Base-by-base conservation (phyloP, 2,329 filamentous ascomycete species). In the Hymenoscyphus fraxineus region DNA sequence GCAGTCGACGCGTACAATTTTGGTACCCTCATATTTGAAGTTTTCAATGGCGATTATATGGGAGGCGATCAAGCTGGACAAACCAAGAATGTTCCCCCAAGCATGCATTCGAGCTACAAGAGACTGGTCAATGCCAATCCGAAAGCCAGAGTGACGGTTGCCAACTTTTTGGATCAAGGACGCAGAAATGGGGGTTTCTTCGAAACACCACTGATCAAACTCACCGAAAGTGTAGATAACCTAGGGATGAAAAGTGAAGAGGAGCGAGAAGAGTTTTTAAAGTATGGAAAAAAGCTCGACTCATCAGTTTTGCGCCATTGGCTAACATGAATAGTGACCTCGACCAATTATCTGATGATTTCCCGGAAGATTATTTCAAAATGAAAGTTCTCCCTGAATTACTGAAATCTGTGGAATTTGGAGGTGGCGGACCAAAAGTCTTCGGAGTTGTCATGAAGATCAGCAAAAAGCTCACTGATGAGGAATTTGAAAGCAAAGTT, bases 371-470 rank as follows among this genome's bases (percentile, higher is more conserved):
- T 65, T 99, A 97, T 77, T 97, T 98, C 82, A 96, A 96, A 75
- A 91, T 96, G 84, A 99, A 98, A 74, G 88, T 99, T 3, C 82
- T 99, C 9, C 95, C 95, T 0, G 95, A 99, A 75, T 81, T 99
- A 38, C 83, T 99, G n/a, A 99, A 98, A 75, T 97, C 93, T 0
- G 93, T 98, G n/a, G 95, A 99, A 73, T 99, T 97, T 76, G 95
- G 95, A 7, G 95, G 94, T 12, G 95, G 95, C 35, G 95, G 95
- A 0, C 91, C 94, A 0, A 96, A 96, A 74, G 93, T 96, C 0
- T 91, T 99, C 65, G 80, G 83, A 0, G 88, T 96, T 1, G 91
- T 97, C 51, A 87, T 98, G 81, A 96, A 96, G 74, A 97, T 99
- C 71, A 88, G 92, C 3, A 81, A 88, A 6, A 98, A 97, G 74